A percentile compares a stretch with the other conserved stretches of the same genome.
Conservation (phyloP, 495 filamentous ascomycete species). For the Aspergillus diversus region DNA sequence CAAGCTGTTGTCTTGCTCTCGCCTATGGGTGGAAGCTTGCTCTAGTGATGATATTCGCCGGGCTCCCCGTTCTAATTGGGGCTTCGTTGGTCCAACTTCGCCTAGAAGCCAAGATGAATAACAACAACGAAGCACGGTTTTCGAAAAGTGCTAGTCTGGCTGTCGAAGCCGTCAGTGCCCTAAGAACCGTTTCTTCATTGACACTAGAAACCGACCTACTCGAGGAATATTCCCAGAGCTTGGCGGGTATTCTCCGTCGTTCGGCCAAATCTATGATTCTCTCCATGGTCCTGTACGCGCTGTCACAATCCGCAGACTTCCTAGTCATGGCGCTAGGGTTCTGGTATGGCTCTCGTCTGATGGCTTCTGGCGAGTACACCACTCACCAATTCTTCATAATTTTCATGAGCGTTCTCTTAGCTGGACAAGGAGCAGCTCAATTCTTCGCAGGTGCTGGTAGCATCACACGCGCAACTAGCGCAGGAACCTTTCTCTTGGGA, state of each 20-base stretch:
- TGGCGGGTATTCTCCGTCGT: conserved; percentile 47
- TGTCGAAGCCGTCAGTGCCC: conserved; percentile 53
- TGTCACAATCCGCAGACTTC: conserved; percentile 25
- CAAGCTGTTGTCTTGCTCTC: conserved; percentile 21
- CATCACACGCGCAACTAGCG: conserved; percentile 47
- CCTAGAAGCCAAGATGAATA: conserved; percentile 53
- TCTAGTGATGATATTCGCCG: neutral
- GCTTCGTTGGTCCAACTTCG: conserved; percentile 16
- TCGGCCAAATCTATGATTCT: conserved; percentile 27
- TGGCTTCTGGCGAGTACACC: conserved; percentile 46
- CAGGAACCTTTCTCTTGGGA: conserved; percentile 53
- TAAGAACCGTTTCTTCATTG: conserved; percentile 55
- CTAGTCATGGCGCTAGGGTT: conserved; percentile 53
- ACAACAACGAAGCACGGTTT: conserved; percentile 38
- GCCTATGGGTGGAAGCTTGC: conserved; percentile 60
- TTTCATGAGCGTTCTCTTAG: conserved; percentile 46
- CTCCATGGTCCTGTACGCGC: conserved; percentile 17
- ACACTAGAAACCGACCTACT: conserved; percentile 49
- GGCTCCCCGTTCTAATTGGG: neutral
- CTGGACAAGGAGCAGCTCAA: conserved; percentile 30
- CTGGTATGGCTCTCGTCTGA: conserved; percentile 37
- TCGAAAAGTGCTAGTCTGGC: conserved; percentile 50
- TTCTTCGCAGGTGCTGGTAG: conserved; percentile 50
- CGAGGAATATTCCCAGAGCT: conserved; percentile 45
- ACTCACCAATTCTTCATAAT: conserved; percentile 52